Percentiles rank a stretch among this genome's conserved stretches.
Conservation (phyloP, 129 eudicot genomes). For the Lactuca sativa region DNA sequence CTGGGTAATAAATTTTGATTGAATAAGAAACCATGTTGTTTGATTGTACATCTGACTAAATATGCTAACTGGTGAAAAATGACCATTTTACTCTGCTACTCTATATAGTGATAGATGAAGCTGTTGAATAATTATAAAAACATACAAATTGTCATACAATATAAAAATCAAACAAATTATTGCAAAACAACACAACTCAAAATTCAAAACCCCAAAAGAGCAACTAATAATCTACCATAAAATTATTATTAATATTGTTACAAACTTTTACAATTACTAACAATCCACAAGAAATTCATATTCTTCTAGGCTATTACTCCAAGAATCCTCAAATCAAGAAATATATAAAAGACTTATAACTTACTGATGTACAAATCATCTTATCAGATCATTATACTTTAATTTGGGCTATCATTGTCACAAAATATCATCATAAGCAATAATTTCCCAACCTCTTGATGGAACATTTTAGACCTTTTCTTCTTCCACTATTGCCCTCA, state of each 20-base stretch:
- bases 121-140: too few species aligned
- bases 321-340: conserved; percentile 16
- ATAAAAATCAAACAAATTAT: background rate
- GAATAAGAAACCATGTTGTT: too few species aligned
- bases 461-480: conserved; percentile 31
- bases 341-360: conserved; percentile 21
- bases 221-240: conserved; percentile 12
- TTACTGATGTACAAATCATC: conserved; percentile 20
- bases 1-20: too few species aligned
- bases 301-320: background rate
- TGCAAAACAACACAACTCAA: conserved; percentile 11
- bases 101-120: too few species aligned
- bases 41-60: too few species aligned
- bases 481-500: conserved; percentile 18
- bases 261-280: conserved; percentile 40
- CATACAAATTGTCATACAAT: too few species aligned
- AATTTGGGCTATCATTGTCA: conserved; percentile 21
- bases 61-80: too few species aligned
- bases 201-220: conserved; percentile 10
- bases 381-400: conserved; percentile 7
- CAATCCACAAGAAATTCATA: too few species aligned
- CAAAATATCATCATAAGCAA: conserved; percentile 87
- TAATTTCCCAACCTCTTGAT: conserved; percentile 72
- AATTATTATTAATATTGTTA: conserved; percentile 17
- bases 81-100: too few species aligned